Evolutionary conservation across 1,284 basidiomycete species (phyloP), one percentile per base, ranked within the genome.

Genomic region (Leccinum solheimii): DNA sequence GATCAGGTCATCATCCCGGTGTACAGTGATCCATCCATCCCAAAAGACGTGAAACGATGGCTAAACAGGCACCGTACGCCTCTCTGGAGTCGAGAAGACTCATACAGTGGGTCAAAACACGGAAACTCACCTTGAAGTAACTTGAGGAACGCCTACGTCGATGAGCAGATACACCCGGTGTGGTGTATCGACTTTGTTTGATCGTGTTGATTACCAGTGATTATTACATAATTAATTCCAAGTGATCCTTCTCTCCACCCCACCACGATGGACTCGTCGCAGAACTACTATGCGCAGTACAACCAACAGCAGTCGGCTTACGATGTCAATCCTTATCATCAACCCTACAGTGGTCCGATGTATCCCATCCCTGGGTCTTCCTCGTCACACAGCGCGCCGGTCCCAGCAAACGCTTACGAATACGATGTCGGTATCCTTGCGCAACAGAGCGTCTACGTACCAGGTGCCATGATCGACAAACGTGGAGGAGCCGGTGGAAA

Each of bases 361-460:
- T 90, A 83, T 70, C 82, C 90, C 23, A 76, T 86, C 50, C 80
- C 85, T 10, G 86, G 86, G 26, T 78, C 85, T 32, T 84, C 87
- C 4, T 86, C 88, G n/a, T 77, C 85, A 11, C 88, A 91, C 71
- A 83, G 71, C 60, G 89, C 90, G 1, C 90, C 90, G n/a, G 87
- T 92, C 10, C 91, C 91, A 48, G 87, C 91, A n/a, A 94, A 94
- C 70, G 91, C 91, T 16, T 92, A 93, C 73, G 91, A 94, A 74
- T 94, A 94, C 71, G 91, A 94, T 74, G 91, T 94, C 52, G 91
- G 91, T 23, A 92, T 92, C 61, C 81, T 93, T 51, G 91, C 91
- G 6, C 91, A 94, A 71, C 91, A 93, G 74, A 92, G 90, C 74
- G 91, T 92, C 51, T 94, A 94, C 74, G 92, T 94, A 32, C 91